Evolutionary conservation across 768 basidiomycete species (phyloP), one percentile per base, ranked within the genome.

Genomic region (Termitomyces sp.): DNA sequence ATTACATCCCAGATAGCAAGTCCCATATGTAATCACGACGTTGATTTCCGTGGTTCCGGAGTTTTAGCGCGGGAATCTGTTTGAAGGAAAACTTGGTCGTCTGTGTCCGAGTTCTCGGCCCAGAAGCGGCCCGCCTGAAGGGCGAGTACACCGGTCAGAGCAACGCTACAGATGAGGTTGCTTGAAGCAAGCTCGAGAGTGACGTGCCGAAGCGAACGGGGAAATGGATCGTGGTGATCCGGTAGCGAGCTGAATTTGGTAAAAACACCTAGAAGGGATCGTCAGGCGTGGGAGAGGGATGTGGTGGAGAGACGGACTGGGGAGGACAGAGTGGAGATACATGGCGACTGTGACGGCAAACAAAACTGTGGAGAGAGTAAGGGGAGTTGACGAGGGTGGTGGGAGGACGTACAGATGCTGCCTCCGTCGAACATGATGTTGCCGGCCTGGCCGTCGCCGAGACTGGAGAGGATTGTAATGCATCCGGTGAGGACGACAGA

Each of bases 401-500:
- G 47, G 10, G 24, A 4, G 27, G 55, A 76, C 90, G 67, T 60
- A 93, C 92, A 89, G 63, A 92, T 86, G 69, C 90, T 92, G 51
- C 88, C 92, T 26, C 92, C 91, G 65, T 94, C 92, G 64, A 94
- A 94, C 90, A 94, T 92, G 67, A 94, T 76, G 70, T 94, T 93
- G 32, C 85, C 88, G 2, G 91, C 91, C 61, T 83, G 74, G 8
- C 88, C 83, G 60, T 93, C 90, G 34, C 83, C 76, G 60, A 92
- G 75, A 69, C 89, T 92, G 85, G 86, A 89, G 26, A 91, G 74
- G 50, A 92, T 84, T 46, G 87, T 88, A 31, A 76, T 70, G 2
- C 75, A 87, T 4, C 90, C 91, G 32, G 86, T 71, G 5, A 75
- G 37, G 31, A 84, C 79, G 42, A 91, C 71, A 18, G 74, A 74